Base-by-base conservation (phyloP, 345 rosid genomes). In the Pistacia integerrima region DNA sequence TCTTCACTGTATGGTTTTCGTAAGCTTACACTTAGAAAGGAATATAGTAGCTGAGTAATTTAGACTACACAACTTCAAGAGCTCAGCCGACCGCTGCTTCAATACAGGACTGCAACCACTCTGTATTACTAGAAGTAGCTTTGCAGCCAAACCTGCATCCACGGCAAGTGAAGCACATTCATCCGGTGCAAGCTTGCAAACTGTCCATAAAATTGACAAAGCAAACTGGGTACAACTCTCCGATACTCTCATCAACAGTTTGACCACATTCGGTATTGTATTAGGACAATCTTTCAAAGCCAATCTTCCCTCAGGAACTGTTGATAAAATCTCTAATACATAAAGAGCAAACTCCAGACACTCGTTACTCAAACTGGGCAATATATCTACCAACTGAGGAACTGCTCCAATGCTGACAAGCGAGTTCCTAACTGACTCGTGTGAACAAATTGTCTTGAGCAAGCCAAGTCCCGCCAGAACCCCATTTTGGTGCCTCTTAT, bases 1-100 rank as follows among this genome's bases (percentile, higher is more conserved):
- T 66, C 64, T 83, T 85, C 80, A 88, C 61, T 90, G 90, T 17
- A 90, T 85, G 5, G 90, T 88, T 70, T 88, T 82, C 69, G 90
- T 88, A 82, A 90, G 92, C 84, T 82, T 88, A 74, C 94, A 90
- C 76, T 90, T 90, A 44, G 94, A 90, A 62, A 90, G 88, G 77
- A 90, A 90, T 71, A 83, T 80, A 10, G 90, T 85, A 36, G 82
- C 86, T 3, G 90, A 79, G 81, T 88, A 90, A 84, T 90, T 87
- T 61, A 88, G 85, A 82, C 92, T 85, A 76, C 92, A 90, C 12
- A 90, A 84, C 74, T 88, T 90, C 72, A 90, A 85, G 51, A 90
- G 81, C 88, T 90, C 94, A 0, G 90, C 88, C 1, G 94, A 84
- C 41, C 85, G 75, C 75, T 90, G 94, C 88, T 90, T 90, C 81